Conservation (phyloP, 2,329 filamentous ascomycete species). For the Hypoxylon sp. region DNA sequence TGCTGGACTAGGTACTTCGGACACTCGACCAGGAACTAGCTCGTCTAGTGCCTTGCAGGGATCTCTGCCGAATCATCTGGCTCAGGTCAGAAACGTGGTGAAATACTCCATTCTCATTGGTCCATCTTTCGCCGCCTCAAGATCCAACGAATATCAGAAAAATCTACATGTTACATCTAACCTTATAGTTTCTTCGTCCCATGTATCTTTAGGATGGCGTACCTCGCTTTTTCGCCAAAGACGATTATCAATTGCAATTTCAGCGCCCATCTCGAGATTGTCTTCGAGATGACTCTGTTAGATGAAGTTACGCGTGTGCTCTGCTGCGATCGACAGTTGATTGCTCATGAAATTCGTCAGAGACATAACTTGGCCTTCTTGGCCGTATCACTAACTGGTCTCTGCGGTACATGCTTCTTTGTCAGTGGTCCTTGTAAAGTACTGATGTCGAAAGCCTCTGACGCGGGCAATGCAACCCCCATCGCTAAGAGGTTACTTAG, state of each 20-base stretch:
- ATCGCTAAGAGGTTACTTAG: slow-evolving; percentile 36
- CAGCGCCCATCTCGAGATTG: slow-evolving; percentile 34
- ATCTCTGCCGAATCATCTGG: slow-evolving; percentile 44
- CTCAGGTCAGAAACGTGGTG: slow-evolving; percentile 38
- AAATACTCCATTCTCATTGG: slow-evolving; percentile 35
- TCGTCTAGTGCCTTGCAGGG: slow-evolving; percentile 30
- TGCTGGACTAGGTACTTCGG: slow-evolving; percentile 31
- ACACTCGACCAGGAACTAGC: slow-evolving; percentile 16
- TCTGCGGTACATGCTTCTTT: not conserved
- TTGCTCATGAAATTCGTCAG: slow-evolving; percentile 28
- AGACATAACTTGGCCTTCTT: slow-evolving; percentile 23
- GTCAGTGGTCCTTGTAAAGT: slow-evolving; percentile 16
- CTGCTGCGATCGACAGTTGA: slow-evolving; percentile 17
- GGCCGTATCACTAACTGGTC: slow-evolving; percentile 16
- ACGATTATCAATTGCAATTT: slow-evolving; percentile 12
- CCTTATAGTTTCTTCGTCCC: slow-evolving; percentile 14
- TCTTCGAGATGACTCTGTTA: not conserved
- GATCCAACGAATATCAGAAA: slow-evolving; percentile 31
- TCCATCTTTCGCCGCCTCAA: slow-evolving; percentile 24
- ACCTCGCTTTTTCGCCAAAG: slow-evolving; percentile 39
- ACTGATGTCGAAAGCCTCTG: slow-evolving; percentile 34
- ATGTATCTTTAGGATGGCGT: slow-evolving; percentile 5
- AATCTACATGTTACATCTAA: slow-evolving; percentile 15
- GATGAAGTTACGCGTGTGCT: slow-evolving; percentile 17
- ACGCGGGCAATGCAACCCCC: slow-evolving; percentile 38